These are phyloP conservation scores for Penicillium sp. DNA, from an alignment of 2,329 filamentous ascomycete species.

Conservation along the genomic window DNA sequence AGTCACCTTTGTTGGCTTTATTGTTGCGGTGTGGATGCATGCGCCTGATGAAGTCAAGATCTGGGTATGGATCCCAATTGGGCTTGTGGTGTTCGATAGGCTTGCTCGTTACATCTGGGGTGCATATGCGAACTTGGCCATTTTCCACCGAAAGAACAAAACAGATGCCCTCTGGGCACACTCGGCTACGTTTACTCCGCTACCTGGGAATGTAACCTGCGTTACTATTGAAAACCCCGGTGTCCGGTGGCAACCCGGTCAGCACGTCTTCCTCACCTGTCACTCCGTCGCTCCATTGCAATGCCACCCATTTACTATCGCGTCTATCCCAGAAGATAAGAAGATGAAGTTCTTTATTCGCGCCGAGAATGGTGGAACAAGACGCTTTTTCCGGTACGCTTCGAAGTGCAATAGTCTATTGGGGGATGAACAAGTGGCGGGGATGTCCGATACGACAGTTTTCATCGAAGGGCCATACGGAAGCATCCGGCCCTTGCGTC, in stretches of 20 bases:
- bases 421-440: constrained; percentile 10
- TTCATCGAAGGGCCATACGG: constrained; percentile 51
- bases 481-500: constrained; percentile 43
- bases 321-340: constrained; percentile 48
- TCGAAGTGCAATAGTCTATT: constrained; percentile 32
- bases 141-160: constrained; percentile 29
- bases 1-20: constrained; percentile 43
- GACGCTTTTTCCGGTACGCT: constrained; percentile 44
- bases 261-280: constrained; percentile 55
- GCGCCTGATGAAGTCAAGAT: constrained; percentile 36
- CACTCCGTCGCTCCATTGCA: constrained; percentile 51
- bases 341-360: constrained; percentile 51
- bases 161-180: constrained; percentile 31
- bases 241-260: constrained; percentile 53
- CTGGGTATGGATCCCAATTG: constrained; percentile 43
- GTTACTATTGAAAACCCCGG: constrained; percentile 49
- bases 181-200: constrained; percentile 40
- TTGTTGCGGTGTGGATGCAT: constrained; percentile 44
- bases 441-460: constrained; percentile 29
- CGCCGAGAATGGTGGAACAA: constrained; percentile 47
- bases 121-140: constrained; percentile 35
- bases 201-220: constrained; percentile 49
- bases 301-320: constrained; percentile 57
- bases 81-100: constrained; percentile 41
- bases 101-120: constrained; percentile 30